Evolutionary conservation across 108 stramenopile species (phyloP).

Genomic region (Conticribra weissflogii): DNA sequence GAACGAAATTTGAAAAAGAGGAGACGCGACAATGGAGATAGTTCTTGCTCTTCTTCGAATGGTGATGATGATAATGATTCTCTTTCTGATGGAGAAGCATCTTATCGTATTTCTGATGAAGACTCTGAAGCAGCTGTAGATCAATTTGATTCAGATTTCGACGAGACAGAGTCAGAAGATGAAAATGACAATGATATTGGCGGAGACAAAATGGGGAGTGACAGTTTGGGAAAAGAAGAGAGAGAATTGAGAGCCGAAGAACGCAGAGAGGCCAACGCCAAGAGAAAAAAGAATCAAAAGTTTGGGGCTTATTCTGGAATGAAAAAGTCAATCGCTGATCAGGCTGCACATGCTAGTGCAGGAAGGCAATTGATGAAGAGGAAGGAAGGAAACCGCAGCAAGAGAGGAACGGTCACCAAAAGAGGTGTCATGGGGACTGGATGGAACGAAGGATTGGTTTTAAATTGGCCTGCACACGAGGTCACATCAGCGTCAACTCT

Average conservation of each 20-base stretch:
- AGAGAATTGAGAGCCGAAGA: conserved; percentile 52
- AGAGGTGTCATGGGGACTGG: conserved; percentile 66
- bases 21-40: conserved; percentile 2
- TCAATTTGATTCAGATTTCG: conserved; percentile 89
- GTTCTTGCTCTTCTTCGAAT: neutral
- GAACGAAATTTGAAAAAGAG: conserved; percentile 22
- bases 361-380: conserved; percentile 50
- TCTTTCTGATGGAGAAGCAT: conserved; percentile 49
- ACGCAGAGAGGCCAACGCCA: conserved; percentile 32
- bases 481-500: neutral
- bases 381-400: conserved; percentile 41
- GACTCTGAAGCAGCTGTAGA: conserved; percentile 66
- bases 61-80: neutral
- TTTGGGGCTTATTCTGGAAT: conserved; percentile 12
- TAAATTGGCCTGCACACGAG: conserved; percentile 64
- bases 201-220: too few relatives aligned
- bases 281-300: conserved; percentile 35
- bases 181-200: conserved; percentile 61
- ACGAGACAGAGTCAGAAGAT: conserved; percentile 77
- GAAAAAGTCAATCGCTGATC: neutral
- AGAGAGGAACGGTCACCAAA: conserved; percentile 16
- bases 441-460: conserved; percentile 78
- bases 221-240: conserved; percentile 62
- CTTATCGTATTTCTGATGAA: conserved; percentile 80
- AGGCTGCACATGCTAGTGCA: too few relatives aligned